phyloP scores from a whole-genome alignment of 371 early-diverging fungal genomes.

The Lichtheimia corymbifera region DNA sequence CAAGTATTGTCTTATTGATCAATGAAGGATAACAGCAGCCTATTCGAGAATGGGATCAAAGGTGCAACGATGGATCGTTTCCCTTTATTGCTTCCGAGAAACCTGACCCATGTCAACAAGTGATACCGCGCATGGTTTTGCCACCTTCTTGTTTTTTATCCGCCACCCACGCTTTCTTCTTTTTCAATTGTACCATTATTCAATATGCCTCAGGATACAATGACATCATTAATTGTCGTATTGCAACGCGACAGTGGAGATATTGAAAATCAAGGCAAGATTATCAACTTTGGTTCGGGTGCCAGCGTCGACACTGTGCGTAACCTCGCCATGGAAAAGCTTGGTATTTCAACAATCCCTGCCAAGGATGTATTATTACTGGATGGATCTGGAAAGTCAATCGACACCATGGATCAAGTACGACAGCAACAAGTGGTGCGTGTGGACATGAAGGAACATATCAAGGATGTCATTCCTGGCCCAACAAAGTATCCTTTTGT shows the following conservation, averaged over 20 bases:
- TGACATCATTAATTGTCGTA: constrained; percentile 30
- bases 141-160: no score
- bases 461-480: constrained; percentile 28
- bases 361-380: constrained; percentile 16
- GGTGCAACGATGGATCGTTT: no score
- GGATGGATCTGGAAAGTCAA: constrained; percentile 13
- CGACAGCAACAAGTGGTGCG: constrained; percentile 28
- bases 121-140: no score
- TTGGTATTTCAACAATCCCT: constrained; percentile 19
- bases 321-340: constrained; percentile 26
- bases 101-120: no score
- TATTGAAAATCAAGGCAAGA: constrained; percentile 22
- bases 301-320: constrained; percentile 30
- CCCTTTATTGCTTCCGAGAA: no score
- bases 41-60: no score
- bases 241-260: constrained; percentile 20
- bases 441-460: constrained; percentile 23
- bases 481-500: constrained; percentile 28
- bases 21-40: no score
- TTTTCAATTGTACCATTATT: not conserved
- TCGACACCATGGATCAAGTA: constrained; percentile 25
- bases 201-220: constrained; percentile 21
- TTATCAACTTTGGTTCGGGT: constrained; percentile 23
- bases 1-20: no score
- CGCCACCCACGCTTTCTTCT: no score